Evolutionary conservation across 805 yeast genomes (phyloP).

Genomic region (Scheffersomyces spartinae): DNA sequence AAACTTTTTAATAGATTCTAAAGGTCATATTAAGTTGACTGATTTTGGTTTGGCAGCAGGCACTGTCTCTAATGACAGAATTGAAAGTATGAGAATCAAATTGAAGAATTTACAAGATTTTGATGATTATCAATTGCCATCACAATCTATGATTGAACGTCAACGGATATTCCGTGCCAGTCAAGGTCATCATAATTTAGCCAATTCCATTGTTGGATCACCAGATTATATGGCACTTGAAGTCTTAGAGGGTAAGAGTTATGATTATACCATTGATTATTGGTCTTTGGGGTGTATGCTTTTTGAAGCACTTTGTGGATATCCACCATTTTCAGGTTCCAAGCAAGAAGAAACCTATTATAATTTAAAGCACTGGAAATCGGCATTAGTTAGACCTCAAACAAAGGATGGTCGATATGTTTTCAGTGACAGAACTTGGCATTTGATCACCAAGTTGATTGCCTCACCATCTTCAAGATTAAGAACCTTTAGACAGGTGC

Average conservation of each 20-base stretch:
- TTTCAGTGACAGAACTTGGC: constrained; percentile 96
- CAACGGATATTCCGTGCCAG: constrained; percentile 79
- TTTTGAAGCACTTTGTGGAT: constrained; percentile 92
- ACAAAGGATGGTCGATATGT: constrained; percentile 86
- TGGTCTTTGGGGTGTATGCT: constrained; percentile 98
- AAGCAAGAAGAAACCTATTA: constrained; percentile 91
- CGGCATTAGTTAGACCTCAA: constrained; percentile 78
- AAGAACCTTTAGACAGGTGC: constrained; percentile 71
- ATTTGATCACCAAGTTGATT: constrained; percentile 63
- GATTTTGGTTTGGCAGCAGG: constrained; percentile 98
- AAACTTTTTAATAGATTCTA: constrained; percentile 78
- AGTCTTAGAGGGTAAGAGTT: constrained; percentile 85
- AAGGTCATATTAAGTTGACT: constrained; percentile 86
- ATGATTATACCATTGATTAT: constrained; percentile 94
- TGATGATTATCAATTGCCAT: constrained; percentile 44
- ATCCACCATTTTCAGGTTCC: constrained; percentile 94
- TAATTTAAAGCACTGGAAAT: constrained; percentile 87
- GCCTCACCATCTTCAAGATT: constrained; percentile 70
- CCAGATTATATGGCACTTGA: constrained; percentile 99
- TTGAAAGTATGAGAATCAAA: constrained; percentile 79
- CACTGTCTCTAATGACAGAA: constrained; percentile 81
- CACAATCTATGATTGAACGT: constrained; percentile 75
- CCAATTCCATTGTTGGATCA: constrained; percentile 93
- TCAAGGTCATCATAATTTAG: constrained; percentile 71
- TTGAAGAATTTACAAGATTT: constrained; percentile 63